These are phyloP conservation scores for Jimgerdemannia flammicorona DNA, from an alignment of 192 early-diverging fungal genomes.

Conservation along the genomic window DNA sequence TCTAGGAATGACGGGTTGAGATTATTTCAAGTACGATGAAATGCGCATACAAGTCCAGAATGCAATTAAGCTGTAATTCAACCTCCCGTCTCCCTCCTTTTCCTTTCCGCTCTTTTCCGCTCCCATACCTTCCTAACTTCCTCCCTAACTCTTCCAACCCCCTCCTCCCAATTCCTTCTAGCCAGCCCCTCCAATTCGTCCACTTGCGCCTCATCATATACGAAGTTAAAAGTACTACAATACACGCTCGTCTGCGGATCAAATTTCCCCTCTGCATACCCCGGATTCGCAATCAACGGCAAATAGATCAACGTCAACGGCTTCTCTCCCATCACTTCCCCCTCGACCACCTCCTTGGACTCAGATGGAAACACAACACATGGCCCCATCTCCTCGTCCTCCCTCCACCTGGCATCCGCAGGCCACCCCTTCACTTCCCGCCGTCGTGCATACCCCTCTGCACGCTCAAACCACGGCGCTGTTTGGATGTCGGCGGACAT, in stretches of 20 bases:
- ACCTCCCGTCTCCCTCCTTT: neutral
- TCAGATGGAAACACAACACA: slow-evolving; percentile 48
- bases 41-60: too few relatives aligned
- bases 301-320: slow-evolving; percentile 55
- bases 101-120: slow-evolving; percentile 31
- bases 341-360: slow-evolving; percentile 11
- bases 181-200: slow-evolving; percentile 54
- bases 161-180: slow-evolving; percentile 50
- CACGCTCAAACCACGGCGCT: slow-evolving; percentile 61
- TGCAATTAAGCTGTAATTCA: too few relatives aligned
- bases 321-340: slow-evolving; percentile 3
- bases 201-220: slow-evolving; percentile 63
- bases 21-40: too few relatives aligned
- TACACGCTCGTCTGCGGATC: slow-evolving; percentile 62
- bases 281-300: slow-evolving; percentile 57
- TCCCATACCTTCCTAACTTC: slow-evolving; percentile 42
- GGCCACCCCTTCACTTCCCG: slow-evolving; percentile 59
- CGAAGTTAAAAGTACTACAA: slow-evolving; percentile 66
- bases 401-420: slow-evolving; percentile 18
- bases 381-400: slow-evolving; percentile 9
- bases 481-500: slow-evolving; percentile 67
- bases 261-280: slow-evolving; percentile 49
- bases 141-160: slow-evolving; percentile 42
- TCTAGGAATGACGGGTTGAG: too few relatives aligned
- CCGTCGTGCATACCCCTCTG: slow-evolving; percentile 57